phyloP scores from a whole-genome alignment of 2,329 filamentous ascomycete species.

The Epichloe brachyelytri region DNA sequence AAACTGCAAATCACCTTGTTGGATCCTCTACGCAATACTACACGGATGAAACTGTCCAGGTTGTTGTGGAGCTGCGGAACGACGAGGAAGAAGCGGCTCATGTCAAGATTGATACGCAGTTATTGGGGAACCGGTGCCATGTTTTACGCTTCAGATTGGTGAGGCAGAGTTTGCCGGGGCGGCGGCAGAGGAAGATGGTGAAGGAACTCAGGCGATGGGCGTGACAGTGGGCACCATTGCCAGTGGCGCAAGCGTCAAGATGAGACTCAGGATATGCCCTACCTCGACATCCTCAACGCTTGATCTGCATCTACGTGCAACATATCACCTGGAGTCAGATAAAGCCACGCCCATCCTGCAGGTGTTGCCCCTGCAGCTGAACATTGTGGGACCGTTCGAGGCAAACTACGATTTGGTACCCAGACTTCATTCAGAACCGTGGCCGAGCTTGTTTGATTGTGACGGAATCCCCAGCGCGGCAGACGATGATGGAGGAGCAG shows the following conservation, averaged over 20 bases:
- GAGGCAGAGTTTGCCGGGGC: slow-evolving; percentile 18
- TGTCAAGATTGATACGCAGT: slow-evolving; percentile 54
- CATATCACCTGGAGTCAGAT: slow-evolving; percentile 71
- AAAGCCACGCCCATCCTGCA: slow-evolving; percentile 70
- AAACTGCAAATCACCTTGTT: slow-evolving; percentile 68
- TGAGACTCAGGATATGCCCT: slow-evolving; percentile 37
- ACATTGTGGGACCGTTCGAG: slow-evolving; percentile 75
- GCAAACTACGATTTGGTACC: slow-evolving; percentile 82
- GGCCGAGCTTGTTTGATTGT: slow-evolving; percentile 76
- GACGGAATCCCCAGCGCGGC: slow-evolving; percentile 29
- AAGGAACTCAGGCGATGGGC: slow-evolving; percentile 30
- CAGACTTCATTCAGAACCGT: slow-evolving; percentile 60
- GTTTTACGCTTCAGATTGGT: slow-evolving; percentile 28
- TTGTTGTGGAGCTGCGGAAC: slow-evolving; percentile 63
- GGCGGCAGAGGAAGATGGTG: slow-evolving; percentile 19
- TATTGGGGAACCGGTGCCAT: slow-evolving; percentile 44
- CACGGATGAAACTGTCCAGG: slow-evolving; percentile 60
- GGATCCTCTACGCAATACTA: slow-evolving; percentile 60
- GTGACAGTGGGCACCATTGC: slow-evolving; percentile 34
- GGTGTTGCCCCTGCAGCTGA: slow-evolving; percentile 52
- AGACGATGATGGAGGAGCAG: slow-evolving; percentile 12
- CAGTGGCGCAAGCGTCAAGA: slow-evolving; percentile 28
- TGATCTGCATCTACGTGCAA: slow-evolving; percentile 57
- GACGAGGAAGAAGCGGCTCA: slow-evolving; percentile 69
- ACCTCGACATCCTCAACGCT: slow-evolving; percentile 40